Conservation (phyloP, 306 rosid genomes). For the Coriaria nepalensis region DNA sequence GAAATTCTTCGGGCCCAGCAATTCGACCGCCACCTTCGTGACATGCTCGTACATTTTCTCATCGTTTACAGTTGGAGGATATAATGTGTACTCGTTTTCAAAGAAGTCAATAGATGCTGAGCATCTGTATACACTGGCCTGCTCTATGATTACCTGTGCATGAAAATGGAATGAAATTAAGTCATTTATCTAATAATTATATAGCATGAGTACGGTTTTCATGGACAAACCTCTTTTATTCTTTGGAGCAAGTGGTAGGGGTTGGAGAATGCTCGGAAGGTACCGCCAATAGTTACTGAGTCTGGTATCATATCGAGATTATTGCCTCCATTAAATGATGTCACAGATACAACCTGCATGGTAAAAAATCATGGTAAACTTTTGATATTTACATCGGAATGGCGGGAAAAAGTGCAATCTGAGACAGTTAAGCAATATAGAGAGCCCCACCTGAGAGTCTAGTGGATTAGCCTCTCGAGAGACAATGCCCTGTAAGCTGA, state of each 20-base stretch:
- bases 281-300: conserved; percentile 66
- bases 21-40: conserved; percentile 52
- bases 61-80: conserved; percentile 85
- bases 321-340: conserved; percentile 71
- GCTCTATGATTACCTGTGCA: conserved; percentile 74
- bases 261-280: conserved; percentile 90
- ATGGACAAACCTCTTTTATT: conserved; percentile 54
- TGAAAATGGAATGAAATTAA: not conserved
- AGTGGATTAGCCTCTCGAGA: conserved; percentile 89
- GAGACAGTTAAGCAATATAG: not conserved
- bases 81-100: conserved; percentile 56
- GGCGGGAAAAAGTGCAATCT: not conserved
- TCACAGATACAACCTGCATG: conserved; percentile 70
- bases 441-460: conserved; percentile 59
- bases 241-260: conserved; percentile 60
- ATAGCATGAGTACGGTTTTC: not conserved
- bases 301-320: conserved; percentile 59
- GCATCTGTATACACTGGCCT: conserved; percentile 74
- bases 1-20: conserved; percentile 51
- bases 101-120: conserved; percentile 70
- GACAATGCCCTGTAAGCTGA: conserved; percentile 85
- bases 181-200: not conserved
- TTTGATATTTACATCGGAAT: no score
- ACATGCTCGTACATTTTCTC: conserved; percentile 82
- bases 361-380: not conserved